These are phyloP conservation scores for Colletotrichum abscissum DNA, from an alignment of 2,329 filamentous ascomycete genomes.

Conservation along the genomic window DNA sequence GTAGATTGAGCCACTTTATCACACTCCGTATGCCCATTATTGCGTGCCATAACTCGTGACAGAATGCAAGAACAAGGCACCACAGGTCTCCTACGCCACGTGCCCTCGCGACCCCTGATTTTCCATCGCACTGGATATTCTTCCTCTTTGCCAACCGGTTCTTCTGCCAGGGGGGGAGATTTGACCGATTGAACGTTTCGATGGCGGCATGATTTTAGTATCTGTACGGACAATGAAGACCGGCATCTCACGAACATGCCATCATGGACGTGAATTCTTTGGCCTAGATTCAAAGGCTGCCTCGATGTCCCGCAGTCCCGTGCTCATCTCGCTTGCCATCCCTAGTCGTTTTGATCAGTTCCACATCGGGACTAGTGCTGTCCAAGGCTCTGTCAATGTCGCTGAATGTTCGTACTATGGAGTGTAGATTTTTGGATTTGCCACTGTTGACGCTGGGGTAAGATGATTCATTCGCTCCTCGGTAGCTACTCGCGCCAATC, in stretches of 20 bases:
- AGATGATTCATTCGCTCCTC: neutral
- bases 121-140: neutral
- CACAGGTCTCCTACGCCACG: neutral
- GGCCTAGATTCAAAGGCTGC: slow-evolving; percentile 26
- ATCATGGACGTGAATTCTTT: slow-evolving; percentile 2
- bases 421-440: slow-evolving; percentile 1
- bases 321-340: neutral
- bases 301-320: slow-evolving; percentile 14
- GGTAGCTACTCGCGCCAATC: neutral
- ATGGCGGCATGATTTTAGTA: slow-evolving; percentile 24
- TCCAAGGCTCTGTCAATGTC: slow-evolving; percentile 19
- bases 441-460: neutral
- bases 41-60: no score
- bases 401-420: slow-evolving; percentile 12
- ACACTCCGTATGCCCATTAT: neutral
- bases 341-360: slow-evolving; percentile 24
- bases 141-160: neutral
- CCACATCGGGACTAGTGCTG: slow-evolving; percentile 24
- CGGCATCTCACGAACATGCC: neutral
- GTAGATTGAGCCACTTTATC: no score
- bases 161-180: neutral
- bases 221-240: slow-evolving; percentile 32
- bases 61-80: neutral
- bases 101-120: neutral
- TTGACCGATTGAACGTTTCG: neutral